Evolutionary conservation across 2,329 filamentous ascomycete species (phyloP).

Genomic region (Fusarium kyushuense): DNA sequence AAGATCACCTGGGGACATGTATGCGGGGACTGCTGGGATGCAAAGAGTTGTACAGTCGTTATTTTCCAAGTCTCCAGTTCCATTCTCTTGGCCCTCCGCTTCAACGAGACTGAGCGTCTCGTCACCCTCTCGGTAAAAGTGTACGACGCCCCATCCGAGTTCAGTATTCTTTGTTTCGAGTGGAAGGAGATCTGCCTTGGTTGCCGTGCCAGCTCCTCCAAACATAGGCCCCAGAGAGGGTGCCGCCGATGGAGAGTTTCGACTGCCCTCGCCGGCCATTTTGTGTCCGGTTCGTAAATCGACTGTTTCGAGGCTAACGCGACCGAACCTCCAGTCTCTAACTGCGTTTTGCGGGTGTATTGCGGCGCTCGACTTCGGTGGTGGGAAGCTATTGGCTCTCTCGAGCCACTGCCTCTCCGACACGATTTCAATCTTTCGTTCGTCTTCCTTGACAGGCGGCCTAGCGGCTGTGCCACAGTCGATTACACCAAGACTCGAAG

Average conservation of each 20-base stretch:
- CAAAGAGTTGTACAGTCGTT: slow-evolving; percentile 88
- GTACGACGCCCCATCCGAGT: slow-evolving; percentile 91
- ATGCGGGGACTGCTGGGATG: slow-evolving; percentile 93
- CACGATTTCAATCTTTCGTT: slow-evolving; percentile 54
- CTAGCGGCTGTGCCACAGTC: slow-evolving; percentile 62
- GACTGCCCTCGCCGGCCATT: slow-evolving; percentile 55
- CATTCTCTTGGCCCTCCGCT: slow-evolving; percentile 47
- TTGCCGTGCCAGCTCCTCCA: slow-evolving; percentile 75
- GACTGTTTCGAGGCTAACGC: slow-evolving; percentile 83
- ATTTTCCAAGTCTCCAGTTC: slow-evolving; percentile 48
- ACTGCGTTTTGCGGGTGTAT: slow-evolving; percentile 63
- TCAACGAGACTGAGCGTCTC: slow-evolving; percentile 71
- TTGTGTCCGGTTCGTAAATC: slow-evolving; percentile 65
- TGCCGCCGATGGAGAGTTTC: slow-evolving; percentile 62
- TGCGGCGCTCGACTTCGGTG: slow-evolving; percentile 58
- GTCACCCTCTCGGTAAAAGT: slow-evolving; percentile 88
- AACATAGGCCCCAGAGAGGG: slow-evolving; percentile 67
- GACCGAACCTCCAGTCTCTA: slow-evolving; percentile 84
- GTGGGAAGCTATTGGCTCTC: slow-evolving; percentile 57
- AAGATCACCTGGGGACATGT: slow-evolving; percentile 91
- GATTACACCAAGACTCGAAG: slow-evolving; percentile 54
- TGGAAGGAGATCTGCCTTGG: slow-evolving; percentile 83
- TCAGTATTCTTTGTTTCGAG: slow-evolving; percentile 79
- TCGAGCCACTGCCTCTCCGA: slow-evolving; percentile 57
- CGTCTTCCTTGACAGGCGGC: slow-evolving; percentile 44